Percentiles rank a stretch among this genome's conserved stretches.
phyloP scores from a whole-genome alignment of 345 rosid species.

The Crucihimalaya himalaica region DNA sequence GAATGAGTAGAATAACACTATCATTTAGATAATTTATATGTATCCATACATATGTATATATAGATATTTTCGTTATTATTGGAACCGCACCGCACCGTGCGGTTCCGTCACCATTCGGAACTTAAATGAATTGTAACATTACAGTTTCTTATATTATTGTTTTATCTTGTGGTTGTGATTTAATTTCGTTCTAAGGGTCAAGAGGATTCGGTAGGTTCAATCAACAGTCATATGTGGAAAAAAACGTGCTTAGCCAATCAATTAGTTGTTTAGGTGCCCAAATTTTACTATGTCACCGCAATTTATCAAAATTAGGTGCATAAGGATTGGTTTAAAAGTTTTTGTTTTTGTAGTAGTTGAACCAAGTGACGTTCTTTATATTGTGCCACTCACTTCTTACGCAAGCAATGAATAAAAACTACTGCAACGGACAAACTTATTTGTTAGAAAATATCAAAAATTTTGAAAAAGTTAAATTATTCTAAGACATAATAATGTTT shows the following conservation, averaged over 20 bases:
- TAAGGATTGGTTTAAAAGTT: not conserved
- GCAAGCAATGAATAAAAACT: conserved; percentile 35
- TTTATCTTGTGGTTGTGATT: conserved; percentile 25
- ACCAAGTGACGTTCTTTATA: conserved; percentile 11
- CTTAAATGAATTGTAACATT: not conserved
- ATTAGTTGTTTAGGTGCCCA: not conserved
- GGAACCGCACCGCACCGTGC: no score
- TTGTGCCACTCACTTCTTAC: conserved; percentile 21
- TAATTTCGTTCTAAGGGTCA: conserved; percentile 8
- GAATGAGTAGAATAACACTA: no score
- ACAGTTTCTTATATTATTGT: not conserved
- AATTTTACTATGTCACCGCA: not conserved
- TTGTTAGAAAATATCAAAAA: no score
- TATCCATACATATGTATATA: conserved; percentile 5
- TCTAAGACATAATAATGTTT: no score
- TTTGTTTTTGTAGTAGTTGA: conserved; percentile 33
- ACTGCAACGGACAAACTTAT: conserved; percentile 36
- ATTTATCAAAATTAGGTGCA: not conserved
- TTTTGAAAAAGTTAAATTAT: no score
- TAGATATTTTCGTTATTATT: no score
- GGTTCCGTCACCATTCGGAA: no score
- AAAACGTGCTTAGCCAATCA: conserved; percentile 19
- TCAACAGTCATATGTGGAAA: not conserved
- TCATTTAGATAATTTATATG: no score
- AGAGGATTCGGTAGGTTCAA: conserved; percentile 24